These are phyloP conservation scores for Pestalotiopsis sp. DNA, from an alignment of 2,329 filamentous ascomycete genomes.

Conservation along the genomic window DNA sequence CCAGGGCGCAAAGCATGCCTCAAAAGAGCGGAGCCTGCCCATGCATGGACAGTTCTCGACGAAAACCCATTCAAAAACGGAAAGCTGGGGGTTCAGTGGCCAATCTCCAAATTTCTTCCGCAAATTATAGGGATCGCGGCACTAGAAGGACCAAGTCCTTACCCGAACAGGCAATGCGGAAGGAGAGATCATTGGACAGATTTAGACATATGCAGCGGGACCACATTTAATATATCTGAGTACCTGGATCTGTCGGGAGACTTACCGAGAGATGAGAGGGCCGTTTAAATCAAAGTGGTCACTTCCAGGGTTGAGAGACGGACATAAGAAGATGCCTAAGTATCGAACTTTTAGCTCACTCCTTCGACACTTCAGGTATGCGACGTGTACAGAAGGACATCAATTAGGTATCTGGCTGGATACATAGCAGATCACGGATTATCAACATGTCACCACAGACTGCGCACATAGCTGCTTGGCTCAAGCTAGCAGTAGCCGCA, in stretches of 20 bases:
- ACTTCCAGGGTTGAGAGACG: too few species aligned
- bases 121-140: background rate
- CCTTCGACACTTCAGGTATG: background rate
- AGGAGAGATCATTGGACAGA: background rate
- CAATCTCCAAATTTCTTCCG: background rate
- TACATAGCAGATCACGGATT: background rate
- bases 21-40: too few species aligned
- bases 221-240: background rate
- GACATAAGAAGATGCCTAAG: background rate
- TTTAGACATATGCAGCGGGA: background rate
- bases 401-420: background rate
- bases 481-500: background rate
- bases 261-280: background rate
- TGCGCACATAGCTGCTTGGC: background rate
- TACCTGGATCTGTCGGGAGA: background rate
- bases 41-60: too few species aligned
- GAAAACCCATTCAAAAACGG: too few species aligned
- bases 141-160: background rate
- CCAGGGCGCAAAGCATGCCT: too few species aligned
- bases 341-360: background rate
- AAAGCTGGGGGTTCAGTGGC: background rate
- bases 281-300: background rate
- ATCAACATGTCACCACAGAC: background rate
- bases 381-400: too few species aligned
- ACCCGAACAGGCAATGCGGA: slow-evolving; percentile 5